Evolutionary conservation across 257 asterid genomes (phyloP), one percentile per base, ranked within the genome.

Genomic region (Galeopsis tetrahit): DNA sequence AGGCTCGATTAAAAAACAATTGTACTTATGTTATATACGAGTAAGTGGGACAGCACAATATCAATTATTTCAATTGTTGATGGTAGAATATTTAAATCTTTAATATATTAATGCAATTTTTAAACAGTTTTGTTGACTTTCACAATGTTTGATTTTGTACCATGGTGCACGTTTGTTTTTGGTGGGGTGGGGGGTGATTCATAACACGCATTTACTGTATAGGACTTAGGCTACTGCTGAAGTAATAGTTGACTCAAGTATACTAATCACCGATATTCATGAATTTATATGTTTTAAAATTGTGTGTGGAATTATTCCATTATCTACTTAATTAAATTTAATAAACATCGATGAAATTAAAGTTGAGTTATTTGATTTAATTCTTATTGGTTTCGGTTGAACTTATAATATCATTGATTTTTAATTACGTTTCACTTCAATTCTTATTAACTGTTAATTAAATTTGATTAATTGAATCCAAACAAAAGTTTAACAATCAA

Each of bases 81-180:
- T 55, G 34, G 34, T 9, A 17, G 9, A 4, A 71, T 59, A 71
- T 3, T 46, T 3, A 32, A 44, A 33, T 46, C 14, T n/a, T 42
- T 11, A 4, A 3, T 17, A 10, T 46, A 36, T 28, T 36, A 15
- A 10, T 64, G 52, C 10, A 32, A 44, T 59, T 4, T 1, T 5
- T 46, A 43, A 15, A 13, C 10, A 52, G 34, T 51, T 55, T 1
- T 65, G 46, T 73, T 63, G 71, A 40, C 77, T 36, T 34, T 11
- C 62, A 32, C 4, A 6, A 28, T 2, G 3, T 44, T 65, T 7
- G n/a, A 51, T 32, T 49, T 7, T 31, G 67, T 5, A 21, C 56
- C 74, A 10, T 15, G 48, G 59, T 53, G 59, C 68, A 49, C 73
- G 63, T 34, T 48, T 6, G 6, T 46, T 46, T 46, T 46, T 46